A percentile compares a stretch with the other conserved stretches of the same genome.
These are phyloP conservation scores for Pseudozyma thailandica DNA, from an alignment of 1,284 basidiomycete genomes.

Conservation along the genomic window DNA sequence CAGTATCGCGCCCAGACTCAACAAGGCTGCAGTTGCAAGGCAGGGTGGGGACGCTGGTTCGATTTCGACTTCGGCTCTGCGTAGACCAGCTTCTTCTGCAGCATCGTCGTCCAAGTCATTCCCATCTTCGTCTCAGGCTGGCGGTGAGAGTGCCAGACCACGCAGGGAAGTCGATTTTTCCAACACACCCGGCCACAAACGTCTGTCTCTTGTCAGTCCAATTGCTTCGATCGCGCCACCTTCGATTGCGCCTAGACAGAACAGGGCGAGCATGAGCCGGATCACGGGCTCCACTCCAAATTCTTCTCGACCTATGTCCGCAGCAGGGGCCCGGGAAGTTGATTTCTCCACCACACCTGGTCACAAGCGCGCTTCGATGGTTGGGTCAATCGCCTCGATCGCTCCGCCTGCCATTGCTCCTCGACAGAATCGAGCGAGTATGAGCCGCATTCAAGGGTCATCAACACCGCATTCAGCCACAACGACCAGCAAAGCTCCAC, in stretches of 20 bases:
- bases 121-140: too few relatives aligned
- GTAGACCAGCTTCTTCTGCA: constrained; percentile 2
- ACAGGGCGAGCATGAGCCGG: too few relatives aligned
- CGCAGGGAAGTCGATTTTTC: constrained; percentile 48
- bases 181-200: constrained; percentile 55
- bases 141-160: background rate
- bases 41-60: constrained; percentile 4
- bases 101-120: constrained; percentile 2
- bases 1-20: constrained; percentile 45
- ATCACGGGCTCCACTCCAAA: too few relatives aligned
- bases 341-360: too few relatives aligned
- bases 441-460: constrained; percentile 12
- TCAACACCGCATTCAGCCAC: background rate
- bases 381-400: constrained; percentile 18
- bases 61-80: background rate
- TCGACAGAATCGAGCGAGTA: constrained; percentile 26
- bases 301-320: too few relatives aligned
- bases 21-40: constrained; percentile 49
- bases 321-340: too few relatives aligned
- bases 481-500: constrained; percentile 2
- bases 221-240: too few relatives aligned
- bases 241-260: too few relatives aligned
- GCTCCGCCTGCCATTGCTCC: constrained; percentile 36
- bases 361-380: constrained; percentile 36
- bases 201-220: constrained; percentile 2